Conservation (phyloP, 257 asterid genomes). For the Mentha longifolia region DNA sequence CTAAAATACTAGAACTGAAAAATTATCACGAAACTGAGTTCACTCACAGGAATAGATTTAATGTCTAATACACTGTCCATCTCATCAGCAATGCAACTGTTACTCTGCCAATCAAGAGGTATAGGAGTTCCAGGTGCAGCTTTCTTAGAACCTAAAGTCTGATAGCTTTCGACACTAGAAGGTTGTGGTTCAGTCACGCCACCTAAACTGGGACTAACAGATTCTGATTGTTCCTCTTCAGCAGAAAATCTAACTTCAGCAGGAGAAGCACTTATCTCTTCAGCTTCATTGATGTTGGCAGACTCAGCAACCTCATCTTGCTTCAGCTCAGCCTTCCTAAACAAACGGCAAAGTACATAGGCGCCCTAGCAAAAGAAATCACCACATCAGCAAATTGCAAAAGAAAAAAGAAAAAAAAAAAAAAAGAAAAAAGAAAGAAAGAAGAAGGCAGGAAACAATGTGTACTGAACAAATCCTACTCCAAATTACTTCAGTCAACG, state of each 20-base stretch:
- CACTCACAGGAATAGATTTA: conserved; percentile 59
- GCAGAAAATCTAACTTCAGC: conserved; percentile 42
- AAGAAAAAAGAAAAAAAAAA: too few species aligned
- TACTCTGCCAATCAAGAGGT: conserved; percentile 35
- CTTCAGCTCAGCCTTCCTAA: conserved; percentile 71
- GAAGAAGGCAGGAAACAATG: background rate
- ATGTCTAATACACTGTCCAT: conserved; percentile 33
- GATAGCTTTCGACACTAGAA: conserved; percentile 37
- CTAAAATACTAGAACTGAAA: background rate
- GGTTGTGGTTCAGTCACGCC: conserved; percentile 40
- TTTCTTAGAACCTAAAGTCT: conserved; percentile 35
- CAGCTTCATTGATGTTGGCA: conserved; percentile 55
- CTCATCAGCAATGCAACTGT: conserved; percentile 32
- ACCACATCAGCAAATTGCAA: conserved; percentile 20
- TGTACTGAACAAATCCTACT: background rate
- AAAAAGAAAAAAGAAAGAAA: too few species aligned
- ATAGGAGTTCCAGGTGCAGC: conserved; percentile 32
- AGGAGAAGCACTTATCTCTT: conserved; percentile 55
- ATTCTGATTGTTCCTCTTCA: conserved; percentile 59
- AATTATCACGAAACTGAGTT: conserved; percentile 5
- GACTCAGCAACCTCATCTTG: conserved; percentile 56
- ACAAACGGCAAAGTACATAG: conserved; percentile 88
- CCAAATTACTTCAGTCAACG: background rate
- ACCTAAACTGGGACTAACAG: conserved; percentile 44
- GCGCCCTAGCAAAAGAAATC: conserved; percentile 59